Evolutionary conservation across 352 stramenopile species (phyloP).

Genomic region (Pythium coloratum): DNA sequence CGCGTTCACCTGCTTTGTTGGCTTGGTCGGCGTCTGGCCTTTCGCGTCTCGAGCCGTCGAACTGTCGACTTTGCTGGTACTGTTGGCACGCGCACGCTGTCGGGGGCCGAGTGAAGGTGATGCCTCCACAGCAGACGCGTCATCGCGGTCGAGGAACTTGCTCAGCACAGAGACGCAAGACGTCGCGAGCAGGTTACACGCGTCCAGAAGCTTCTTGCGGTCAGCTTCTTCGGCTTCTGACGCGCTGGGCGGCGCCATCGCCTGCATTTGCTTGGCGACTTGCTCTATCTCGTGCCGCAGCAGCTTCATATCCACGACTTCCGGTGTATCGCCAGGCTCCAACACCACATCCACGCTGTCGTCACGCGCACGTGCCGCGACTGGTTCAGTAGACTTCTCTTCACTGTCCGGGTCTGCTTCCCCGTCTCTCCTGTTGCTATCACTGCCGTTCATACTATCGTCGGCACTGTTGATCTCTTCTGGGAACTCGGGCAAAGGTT

Average conservation of each 20-base stretch:
- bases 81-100: slow-evolving; percentile 26
- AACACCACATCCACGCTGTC: slow-evolving; percentile 13
- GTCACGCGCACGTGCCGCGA: neutral
- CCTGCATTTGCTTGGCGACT: slow-evolving; percentile 43
- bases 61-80: slow-evolving; percentile 16
- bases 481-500: slow-evolving; percentile 25
- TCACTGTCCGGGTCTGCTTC: neutral
- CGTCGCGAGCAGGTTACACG: slow-evolving; percentile 59
- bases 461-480: neutral
- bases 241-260: slow-evolving; percentile 25
- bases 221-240: slow-evolving; percentile 20
- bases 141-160: slow-evolving; percentile 50
- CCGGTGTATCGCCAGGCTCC: slow-evolving; percentile 44
- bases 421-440: neutral
- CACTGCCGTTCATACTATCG: neutral
- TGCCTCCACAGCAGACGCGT: slow-evolving; percentile 14
- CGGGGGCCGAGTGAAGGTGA: neutral
- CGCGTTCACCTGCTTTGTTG: neutral
- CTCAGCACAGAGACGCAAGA: slow-evolving; percentile 62
- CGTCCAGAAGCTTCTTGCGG: slow-evolving; percentile 49
- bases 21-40: slow-evolving; percentile 7
- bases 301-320: slow-evolving; percentile 74
- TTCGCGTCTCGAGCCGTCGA: neutral
- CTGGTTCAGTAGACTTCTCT: neutral
- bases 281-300: slow-evolving; percentile 63